A percentile compares a stretch with the other conserved stretches of the same genome.
These are phyloP conservation scores for Sherardia arvensis DNA, from an alignment of 257 asterid species.

Conservation along the genomic window DNA sequence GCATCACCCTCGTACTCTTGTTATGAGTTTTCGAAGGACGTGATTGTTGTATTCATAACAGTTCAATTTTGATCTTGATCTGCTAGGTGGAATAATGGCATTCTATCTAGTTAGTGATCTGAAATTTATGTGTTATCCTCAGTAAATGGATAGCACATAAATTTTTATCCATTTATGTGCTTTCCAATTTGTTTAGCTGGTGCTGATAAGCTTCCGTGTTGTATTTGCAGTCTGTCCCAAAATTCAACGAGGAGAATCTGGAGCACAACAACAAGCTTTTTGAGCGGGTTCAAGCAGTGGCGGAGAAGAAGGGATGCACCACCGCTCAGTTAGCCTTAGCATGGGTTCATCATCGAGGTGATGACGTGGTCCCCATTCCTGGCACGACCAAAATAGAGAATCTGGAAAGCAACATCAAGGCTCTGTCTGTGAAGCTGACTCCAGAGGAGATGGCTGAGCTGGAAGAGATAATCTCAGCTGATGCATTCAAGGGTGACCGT, in stretches of 20 bases:
- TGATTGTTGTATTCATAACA: too few relatives aligned
- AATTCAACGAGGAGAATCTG: constrained; percentile 13
- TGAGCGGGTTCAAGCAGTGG: neutral
- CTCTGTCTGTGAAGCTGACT: neutral
- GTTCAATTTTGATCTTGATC: too few relatives aligned
- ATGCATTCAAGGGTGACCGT: neutral
- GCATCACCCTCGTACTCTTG: too few relatives aligned
- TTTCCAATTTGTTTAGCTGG: too few relatives aligned
- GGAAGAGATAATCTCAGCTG: neutral
- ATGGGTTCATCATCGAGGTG: neutral
- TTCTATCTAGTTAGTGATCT: too few relatives aligned
- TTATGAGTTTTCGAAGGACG: too few relatives aligned
- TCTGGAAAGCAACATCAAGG: neutral
- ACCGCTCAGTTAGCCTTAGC: neutral
- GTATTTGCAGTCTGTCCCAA: constrained; percentile 4
- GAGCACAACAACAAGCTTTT: constrained; percentile 19
- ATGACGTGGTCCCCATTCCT: neutral
- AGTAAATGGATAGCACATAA: too few relatives aligned
- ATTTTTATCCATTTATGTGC: too few relatives aligned
- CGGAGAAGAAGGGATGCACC: neutral
- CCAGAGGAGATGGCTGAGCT: neutral
- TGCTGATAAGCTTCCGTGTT: too few relatives aligned
- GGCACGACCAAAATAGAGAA: neutral
- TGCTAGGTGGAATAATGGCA: too few relatives aligned
- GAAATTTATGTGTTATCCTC: too few relatives aligned